Base-by-base conservation (phyloP, 2,329 filamentous ascomycete species). In the Pseudogymnoascus sp. region DNA sequence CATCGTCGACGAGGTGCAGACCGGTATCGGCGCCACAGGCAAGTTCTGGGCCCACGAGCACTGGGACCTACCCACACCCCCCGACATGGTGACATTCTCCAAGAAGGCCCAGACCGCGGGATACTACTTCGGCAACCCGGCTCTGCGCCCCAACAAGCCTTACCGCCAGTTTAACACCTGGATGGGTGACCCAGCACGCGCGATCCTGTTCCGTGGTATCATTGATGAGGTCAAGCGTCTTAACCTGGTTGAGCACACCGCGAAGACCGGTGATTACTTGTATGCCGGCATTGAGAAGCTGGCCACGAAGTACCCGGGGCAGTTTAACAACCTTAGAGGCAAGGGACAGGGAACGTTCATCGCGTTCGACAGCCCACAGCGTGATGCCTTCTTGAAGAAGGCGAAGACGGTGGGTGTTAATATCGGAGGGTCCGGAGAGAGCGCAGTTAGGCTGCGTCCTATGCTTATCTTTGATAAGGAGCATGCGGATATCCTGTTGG, bases 11-110 rank as follows among this genome's bases (percentile, higher is more conserved):
- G 89, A 92, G 75, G 89, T 93, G 35, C 89, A 93, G 75, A 93
- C 89, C 16, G 89, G 88, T 71, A 85, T 92, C 58, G 89, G 89
- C 69, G 89, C 89, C n/a, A 93, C 89, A 0, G 89, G 89, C 63
- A 90, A 89, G 70, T 92, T 92, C 82, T 93, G 89, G 89, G 89
- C 88, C 12, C 89, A 93, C 74, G 88, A 92, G 67, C 89, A 92
- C 81, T 93, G 89, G 89, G 82, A 87, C 70, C 79, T 92, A 43
- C 69, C 77, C 39, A 77, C 83, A 9, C 87, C 89, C 20, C 89
- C 89, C 1, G 89, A 93, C 72, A 92, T 93, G 77, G 89, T 93
- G n/a, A 92, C 89, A 28, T 93, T 93, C 78, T 88, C 84, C 67
- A 93, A 93, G 81, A 93, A 93, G 77, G 89, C 89, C 2, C 89